Base-by-base conservation (phyloP, 495 filamentous ascomycete genomes). In the Cudoniella acicularis region DNA sequence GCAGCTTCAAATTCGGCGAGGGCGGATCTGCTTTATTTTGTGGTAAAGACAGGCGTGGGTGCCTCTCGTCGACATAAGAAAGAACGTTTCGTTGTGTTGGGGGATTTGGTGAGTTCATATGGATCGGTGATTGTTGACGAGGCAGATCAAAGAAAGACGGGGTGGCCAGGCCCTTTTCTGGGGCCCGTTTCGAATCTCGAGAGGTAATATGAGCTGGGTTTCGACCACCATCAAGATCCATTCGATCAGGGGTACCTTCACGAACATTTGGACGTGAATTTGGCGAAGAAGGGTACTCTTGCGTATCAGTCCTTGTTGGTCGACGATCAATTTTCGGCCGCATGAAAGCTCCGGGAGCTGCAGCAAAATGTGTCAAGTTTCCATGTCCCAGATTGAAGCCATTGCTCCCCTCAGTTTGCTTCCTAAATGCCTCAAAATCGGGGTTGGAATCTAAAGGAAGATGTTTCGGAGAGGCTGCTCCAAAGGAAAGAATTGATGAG, bases 391-490 rank as follows among this genome's bases (percentile, higher is more conserved):
- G 70, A 53, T 64, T 85, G 67, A 83, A 88, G 11, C 68, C 70
- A 20, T 75, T 73, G 61, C 85, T 83, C 20, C 78, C 74, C 65
- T 91, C 88, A 10, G 84, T 79, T 65, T 90, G 88, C 52, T 79
- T 80, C 52, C 82, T 75, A 65, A 96, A 88, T 3, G 86, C 85
- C 57, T 92, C 89, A 55, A 88, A 89, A n/a, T 87, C 83, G 1
- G 84, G 80, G 57, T 93, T 89, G 49, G 87, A 83, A 57, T 92
- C 84, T 23, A 88, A 69, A 0, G 87, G 79, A 8, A 93, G 75
- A 45, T 84, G 75, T 58, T 82, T 84, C 20, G 91, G 89, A 53
- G 90, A 86, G 6, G 80, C 74, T 11, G 85, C 80, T 18, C 83
- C 82, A 36, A 83, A 86, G 2, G 88, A 87, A 58, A 84, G 84